Evolutionary conservation across 768 basidiomycete species (phyloP), one percentile per base, ranked within the genome.

Genomic region (Naematelia aurantialba): DNA sequence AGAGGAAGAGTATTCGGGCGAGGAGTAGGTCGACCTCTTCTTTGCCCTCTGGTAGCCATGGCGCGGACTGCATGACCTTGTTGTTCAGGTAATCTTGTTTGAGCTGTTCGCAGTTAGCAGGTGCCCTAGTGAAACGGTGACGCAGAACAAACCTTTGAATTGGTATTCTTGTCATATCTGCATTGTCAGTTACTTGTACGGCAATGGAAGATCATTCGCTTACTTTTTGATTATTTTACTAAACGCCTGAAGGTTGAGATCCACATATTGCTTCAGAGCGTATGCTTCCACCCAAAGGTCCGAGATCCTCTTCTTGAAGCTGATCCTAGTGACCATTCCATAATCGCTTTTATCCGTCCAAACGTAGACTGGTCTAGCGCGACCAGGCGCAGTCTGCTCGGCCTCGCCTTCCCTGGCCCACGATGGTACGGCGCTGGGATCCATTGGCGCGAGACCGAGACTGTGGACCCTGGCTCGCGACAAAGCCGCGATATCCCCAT

Each of bases 201-300:
- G 21, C 5, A 31, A 13, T 45, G 45, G 46, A 47, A 56, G 51
- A n/a, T n/a, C n/a, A 4, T 0, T 12, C 27, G 76, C 85, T 58
- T 73, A 91, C 88, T 97, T 97, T 79, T 97, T 97, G 72, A 93
- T 75, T 34, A 94, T 92, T 81, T 97, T 97, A 66, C 90, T 84
- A 79, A 97, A 91, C 1, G 92, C 94, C 0, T 90, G 88, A 73
- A 89, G 83, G 75, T 98, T 98, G 58, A 96, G 79, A 69, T 97
- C 91, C 56, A 91, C 85, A 64, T 91, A 99, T 4, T 90, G 88
- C 74, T 82, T 84, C 57, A 98, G 81, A 26, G 86, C 85, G 13
- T 85, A 86, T 47, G 87, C 81, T 4, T 85, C 81, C 45, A 91
- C 84, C 75, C 89, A 96, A 11, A 91, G 81, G 48, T 81, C 85